These are phyloP conservation scores for Maudiozyma barnettii DNA, from an alignment of 805 yeast species.

Conservation along the genomic window DNA sequence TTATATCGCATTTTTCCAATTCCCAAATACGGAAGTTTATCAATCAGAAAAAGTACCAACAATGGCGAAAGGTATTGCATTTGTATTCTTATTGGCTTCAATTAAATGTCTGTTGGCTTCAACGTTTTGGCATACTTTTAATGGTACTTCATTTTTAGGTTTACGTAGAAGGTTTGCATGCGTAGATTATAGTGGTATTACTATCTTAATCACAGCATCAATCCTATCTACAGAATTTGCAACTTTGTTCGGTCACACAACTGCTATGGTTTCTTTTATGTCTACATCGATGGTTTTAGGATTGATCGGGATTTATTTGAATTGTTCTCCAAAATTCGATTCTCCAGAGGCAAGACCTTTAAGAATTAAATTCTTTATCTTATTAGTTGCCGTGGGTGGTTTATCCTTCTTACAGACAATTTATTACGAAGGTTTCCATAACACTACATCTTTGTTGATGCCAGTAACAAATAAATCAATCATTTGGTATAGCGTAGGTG, in stretches of 20 bases:
- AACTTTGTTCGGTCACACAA: conserved; percentile 39
- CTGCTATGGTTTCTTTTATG: conserved; percentile 36
- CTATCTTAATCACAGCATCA: conserved; percentile 80
- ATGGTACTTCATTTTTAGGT: conserved; percentile 56
- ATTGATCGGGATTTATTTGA: conserved; percentile 58
- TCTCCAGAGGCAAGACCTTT: conserved; percentile 73
- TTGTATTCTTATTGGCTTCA: conserved; percentile 61
- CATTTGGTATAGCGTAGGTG: conserved; percentile 71
- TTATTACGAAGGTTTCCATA: conserved; percentile 44
- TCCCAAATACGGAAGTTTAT: conserved; percentile 52
- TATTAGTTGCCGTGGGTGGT: conserved; percentile 68
- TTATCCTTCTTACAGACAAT: conserved; percentile 49
- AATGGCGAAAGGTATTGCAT: conserved; percentile 35
- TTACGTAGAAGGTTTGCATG: conserved; percentile 76
- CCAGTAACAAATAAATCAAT: conserved; percentile 64
- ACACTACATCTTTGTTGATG: conserved; percentile 44
- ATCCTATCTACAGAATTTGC: conserved; percentile 80
- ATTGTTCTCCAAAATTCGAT: conserved; percentile 92
- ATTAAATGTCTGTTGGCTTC: conserved; percentile 71
- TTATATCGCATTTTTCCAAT: conserved; percentile 49
- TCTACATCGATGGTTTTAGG: conserved; percentile 59
- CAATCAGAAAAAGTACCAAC: conserved; percentile 35
- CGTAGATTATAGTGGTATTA: conserved; percentile 90
- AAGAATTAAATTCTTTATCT: conserved; percentile 70
- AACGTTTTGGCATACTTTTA: conserved; percentile 85